Percentiles rank a stretch among this genome's conserved stretches.
These are phyloP conservation scores for Verticillium isaacii DNA, from an alignment of 2,329 filamentous ascomycete genomes.

Conservation along the genomic window DNA sequence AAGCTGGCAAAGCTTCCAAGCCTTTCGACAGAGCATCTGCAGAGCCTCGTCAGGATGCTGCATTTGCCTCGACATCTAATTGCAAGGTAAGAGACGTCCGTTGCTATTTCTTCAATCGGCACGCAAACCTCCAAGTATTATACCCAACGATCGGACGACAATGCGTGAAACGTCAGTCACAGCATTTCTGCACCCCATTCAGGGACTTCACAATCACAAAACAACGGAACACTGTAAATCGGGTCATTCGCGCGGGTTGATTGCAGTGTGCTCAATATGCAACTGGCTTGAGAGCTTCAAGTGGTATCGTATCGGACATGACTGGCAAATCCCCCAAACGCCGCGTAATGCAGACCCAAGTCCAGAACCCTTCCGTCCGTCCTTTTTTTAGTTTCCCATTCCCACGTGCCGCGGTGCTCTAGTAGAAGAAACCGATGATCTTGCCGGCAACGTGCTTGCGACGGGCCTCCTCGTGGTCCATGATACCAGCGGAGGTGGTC, in stretches of 20 bases:
- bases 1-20: background rate
- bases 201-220: background rate
- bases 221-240: background rate
- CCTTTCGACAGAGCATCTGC: too few relatives aligned
- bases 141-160: too few relatives aligned
- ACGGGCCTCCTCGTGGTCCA: slow-evolving; percentile 91
- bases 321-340: slow-evolving; percentile 3
- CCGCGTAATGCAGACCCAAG: background rate
- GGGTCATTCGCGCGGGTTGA: slow-evolving; percentile 1
- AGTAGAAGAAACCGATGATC: slow-evolving; percentile 99
- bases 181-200: too few relatives aligned
- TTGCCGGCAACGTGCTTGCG: slow-evolving; percentile 99
- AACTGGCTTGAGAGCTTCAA: slow-evolving; percentile 1
- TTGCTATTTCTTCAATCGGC: too few relatives aligned
- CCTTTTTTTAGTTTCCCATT: slow-evolving; percentile 10
- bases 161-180: too few relatives aligned
- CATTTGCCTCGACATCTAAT: too few relatives aligned
- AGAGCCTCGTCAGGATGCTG: too few relatives aligned
- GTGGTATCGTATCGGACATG: slow-evolving; percentile 3
- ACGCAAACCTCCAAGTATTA: too few relatives aligned
- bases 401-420: slow-evolving; percentile 29
- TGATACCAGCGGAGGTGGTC: slow-evolving; percentile 98
- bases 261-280: slow-evolving; percentile 3
- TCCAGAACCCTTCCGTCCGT: background rate
- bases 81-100: too few relatives aligned